Base-by-base conservation (phyloP, 2,329 filamentous ascomycete species). In the Kalaharituber pfeilii region DNA sequence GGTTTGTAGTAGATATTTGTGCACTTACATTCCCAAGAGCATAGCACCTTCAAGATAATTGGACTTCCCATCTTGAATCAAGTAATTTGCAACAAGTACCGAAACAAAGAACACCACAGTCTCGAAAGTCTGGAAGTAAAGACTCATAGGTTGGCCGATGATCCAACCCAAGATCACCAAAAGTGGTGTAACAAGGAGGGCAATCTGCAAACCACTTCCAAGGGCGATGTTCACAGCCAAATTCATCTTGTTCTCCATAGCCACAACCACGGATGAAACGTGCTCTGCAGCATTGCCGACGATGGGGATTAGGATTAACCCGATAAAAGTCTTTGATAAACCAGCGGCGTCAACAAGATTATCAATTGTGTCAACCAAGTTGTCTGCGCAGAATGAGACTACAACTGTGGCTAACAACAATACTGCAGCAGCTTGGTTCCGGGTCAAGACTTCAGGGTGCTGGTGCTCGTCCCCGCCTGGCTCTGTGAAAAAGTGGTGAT, bases 31-130 rank as follows among this genome's bases (percentile, higher is more conserved):
- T 65, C 73, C 73, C 57, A 76, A 61, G 54, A 80, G 75, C 78
- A 89, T 83, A 49, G 82, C 82, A 45, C 84, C 84, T 67, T 89
- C 84, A 22, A 89, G 76, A 62, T 89, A 89, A 68, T 89, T 91
- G 13, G 80, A 85, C 68, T 84, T 85, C 64, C 85, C 85, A 64
- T 89, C 85, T 65, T 85, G 81, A 44, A 88, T 81, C 2, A 77
- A 83, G 68, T 79, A 87, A 54, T 64, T 63, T 20, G 63, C 62
- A 50, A 64, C 62, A 49, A 64, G 54, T 18, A 63, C 62, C 15
- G 61, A 63, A 52, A 64, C 57, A 51, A 64, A 64, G 50, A 64
- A 63, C 20, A 64, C 58, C 3, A 62, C 62, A 4, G 63, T 64
- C 53, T 64, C 63, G 28, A 56, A 84, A 2, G 76, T 84, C 70